Evolutionary conservation across 2,329 filamentous ascomycete species (phyloP).

Genomic region (Sarocladium strictum): DNA sequence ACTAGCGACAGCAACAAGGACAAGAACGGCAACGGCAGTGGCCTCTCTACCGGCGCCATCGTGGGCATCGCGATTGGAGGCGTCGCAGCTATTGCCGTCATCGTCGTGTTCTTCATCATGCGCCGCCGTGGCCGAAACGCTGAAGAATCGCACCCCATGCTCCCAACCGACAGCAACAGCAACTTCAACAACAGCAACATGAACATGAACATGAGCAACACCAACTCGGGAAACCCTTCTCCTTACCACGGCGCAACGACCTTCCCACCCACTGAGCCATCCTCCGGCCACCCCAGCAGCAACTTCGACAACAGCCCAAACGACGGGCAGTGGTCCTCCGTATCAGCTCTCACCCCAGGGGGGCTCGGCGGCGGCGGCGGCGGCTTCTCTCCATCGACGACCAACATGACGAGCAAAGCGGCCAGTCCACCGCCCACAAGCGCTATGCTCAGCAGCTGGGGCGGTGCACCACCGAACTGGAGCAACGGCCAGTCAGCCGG

Average conservation of each 20-base stretch:
- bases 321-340: background rate
- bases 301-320: background rate
- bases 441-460: background rate
- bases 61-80: slow-evolving; percentile 27
- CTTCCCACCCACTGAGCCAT: slow-evolving; percentile 10
- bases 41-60: slow-evolving; percentile 24
- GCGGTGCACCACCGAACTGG: background rate
- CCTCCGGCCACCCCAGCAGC: background rate
- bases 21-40: slow-evolving; percentile 7
- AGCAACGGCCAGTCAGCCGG: background rate
- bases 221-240: too few relatives aligned
- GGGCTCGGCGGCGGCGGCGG: background rate
- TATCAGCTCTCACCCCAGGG: slow-evolving; percentile 3
- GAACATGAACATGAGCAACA: too few relatives aligned
- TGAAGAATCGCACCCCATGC: slow-evolving; percentile 26
- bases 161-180: slow-evolving; percentile 15
- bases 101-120: slow-evolving; percentile 20
- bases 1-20: slow-evolving; percentile 4
- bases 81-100: slow-evolving; percentile 20
- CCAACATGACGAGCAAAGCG: background rate
- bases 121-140: slow-evolving; percentile 21
- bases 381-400: slow-evolving; percentile 1
- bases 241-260: slow-evolving; percentile 13
- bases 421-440: background rate
- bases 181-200: slow-evolving; percentile 13